Evolutionary conservation across 352 stramenopile species (phyloP), one percentile per base, ranked within the genome.

Genomic region (Phytopythium montanum): DNA sequence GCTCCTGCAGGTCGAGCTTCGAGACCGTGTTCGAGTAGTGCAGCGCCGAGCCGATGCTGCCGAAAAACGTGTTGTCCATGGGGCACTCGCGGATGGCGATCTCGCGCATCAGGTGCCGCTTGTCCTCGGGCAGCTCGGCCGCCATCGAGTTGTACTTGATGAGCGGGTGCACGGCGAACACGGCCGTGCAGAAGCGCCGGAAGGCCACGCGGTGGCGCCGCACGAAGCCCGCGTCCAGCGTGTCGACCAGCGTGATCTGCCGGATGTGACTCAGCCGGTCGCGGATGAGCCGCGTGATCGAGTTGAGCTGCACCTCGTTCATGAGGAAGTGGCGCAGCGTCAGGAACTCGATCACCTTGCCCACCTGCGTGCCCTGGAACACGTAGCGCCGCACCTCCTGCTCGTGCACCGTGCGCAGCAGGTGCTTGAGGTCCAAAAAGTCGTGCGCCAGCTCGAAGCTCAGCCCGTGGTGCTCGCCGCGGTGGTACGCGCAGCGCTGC

Each of bases 261-360:
- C 66, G 73, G 26, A 83, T 68, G 51, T 83, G 69, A 26, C 63
- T 73, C 46, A 83, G 73, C 41, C 66, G 63, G 60, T 81, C 72
- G 33, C 59, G 59, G 21, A 81, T 63, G 54, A 83, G 69, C 41
- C 60, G 65, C 16, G 69, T 68, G 33, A 83, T 61, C 21, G 69
- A 75, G 28, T 72, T 70, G 59, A 83, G 66, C 67, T 83, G 74
- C 52, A 71, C 48, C 38, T 75, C 58, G 61, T 61, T 81, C 59
- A 79, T 72, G 16, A 65, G 66, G 58, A 81, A 83, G 66, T 75
- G 69, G 41, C 62, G 58, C 56, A 83, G 62, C 39, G 71, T 69
- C n/a, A 83, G 62, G 61, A 75, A 83, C 66, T 83, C 74, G 64
- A 83, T 81, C 38, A 83, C 69, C 34, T 83, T 80, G 57, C 74